Conservation (phyloP, 2,329 filamentous ascomycete species). For the Blastomyces emzantsi region DNA sequence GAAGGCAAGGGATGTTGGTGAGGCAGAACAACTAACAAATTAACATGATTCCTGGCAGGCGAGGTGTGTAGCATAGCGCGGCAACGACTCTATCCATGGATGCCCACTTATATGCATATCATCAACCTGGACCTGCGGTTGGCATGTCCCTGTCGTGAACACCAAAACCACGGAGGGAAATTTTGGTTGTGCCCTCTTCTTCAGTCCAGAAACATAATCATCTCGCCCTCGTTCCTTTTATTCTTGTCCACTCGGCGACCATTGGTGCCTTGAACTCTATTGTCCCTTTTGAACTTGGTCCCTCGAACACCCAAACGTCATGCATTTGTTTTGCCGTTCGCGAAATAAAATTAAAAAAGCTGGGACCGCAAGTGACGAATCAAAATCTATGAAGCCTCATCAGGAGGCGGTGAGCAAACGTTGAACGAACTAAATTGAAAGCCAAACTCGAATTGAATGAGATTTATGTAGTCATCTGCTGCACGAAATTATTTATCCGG, state of each 20-base stretch:
- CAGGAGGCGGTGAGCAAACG: constrained; percentile 1
- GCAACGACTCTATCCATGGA: not conserved
- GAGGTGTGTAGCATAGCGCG: not conserved
- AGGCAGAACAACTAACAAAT: not conserved
- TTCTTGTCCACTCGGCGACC: no score
- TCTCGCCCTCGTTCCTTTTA: not conserved
- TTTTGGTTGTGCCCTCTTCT: not conserved
- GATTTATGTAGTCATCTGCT: not conserved
- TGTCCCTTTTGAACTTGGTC: not conserved
- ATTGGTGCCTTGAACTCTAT: not conserved
- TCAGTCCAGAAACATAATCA: not conserved
- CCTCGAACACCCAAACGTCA: not conserved
- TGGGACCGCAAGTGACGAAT: not conserved
- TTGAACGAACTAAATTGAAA: not conserved
- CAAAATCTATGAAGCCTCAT: not conserved
- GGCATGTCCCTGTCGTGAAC: not conserved
- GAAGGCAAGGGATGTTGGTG: not conserved
- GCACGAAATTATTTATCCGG: constrained; percentile 1
- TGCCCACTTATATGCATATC: not conserved
- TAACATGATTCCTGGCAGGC: not conserved
- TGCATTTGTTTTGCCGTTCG: not conserved
- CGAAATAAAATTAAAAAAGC: not conserved
- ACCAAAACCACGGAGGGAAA: not conserved
- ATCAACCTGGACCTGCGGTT: not conserved
- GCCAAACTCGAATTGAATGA: not conserved